Percentiles rank a stretch among this genome's conserved stretches.
phyloP scores from a whole-genome alignment of 2,329 filamentous ascomycete species.

The Metarhizium anisopliae region DNA sequence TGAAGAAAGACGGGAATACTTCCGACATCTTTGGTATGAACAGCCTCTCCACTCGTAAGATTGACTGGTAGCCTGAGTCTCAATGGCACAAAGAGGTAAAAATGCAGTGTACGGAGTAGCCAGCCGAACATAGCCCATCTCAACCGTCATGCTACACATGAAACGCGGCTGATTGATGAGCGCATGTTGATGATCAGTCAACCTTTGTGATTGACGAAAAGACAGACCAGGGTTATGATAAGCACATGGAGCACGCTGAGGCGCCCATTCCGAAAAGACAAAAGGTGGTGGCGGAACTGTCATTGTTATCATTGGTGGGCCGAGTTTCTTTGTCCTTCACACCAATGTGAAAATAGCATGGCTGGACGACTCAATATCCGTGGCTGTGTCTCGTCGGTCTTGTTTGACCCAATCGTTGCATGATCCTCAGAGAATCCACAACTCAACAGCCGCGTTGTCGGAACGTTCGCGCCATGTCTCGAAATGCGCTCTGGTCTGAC shows the following conservation, averaged over 20 bases:
- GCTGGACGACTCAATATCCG: background rate
- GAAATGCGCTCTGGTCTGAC: background rate
- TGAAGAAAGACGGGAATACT: too few relatives aligned
- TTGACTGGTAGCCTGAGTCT: too few relatives aligned
- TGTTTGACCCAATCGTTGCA: background rate
- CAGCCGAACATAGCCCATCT: too few relatives aligned
- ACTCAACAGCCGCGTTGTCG: background rate
- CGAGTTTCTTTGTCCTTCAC: background rate
- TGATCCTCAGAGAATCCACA: background rate
- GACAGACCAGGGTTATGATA: too few relatives aligned
- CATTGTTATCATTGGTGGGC: background rate
- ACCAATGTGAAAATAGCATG: background rate
- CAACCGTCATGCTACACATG: too few relatives aligned
- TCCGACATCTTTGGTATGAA: background rate
- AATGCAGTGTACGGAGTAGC: too few relatives aligned
- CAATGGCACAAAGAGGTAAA: too few relatives aligned
- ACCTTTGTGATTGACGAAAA: too few relatives aligned
- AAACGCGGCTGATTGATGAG: too few relatives aligned
- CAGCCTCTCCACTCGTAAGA: background rate
- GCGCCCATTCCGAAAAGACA: background rate
- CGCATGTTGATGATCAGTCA: too few relatives aligned
- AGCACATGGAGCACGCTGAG: too few relatives aligned
- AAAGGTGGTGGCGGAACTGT: background rate
- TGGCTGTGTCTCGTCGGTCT: background rate
- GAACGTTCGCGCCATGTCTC: background rate